Percentiles rank a stretch among this genome's conserved stretches.
phyloP scores from a whole-genome alignment of 257 asterid genomes.

The Leonotis leonurus region DNA sequence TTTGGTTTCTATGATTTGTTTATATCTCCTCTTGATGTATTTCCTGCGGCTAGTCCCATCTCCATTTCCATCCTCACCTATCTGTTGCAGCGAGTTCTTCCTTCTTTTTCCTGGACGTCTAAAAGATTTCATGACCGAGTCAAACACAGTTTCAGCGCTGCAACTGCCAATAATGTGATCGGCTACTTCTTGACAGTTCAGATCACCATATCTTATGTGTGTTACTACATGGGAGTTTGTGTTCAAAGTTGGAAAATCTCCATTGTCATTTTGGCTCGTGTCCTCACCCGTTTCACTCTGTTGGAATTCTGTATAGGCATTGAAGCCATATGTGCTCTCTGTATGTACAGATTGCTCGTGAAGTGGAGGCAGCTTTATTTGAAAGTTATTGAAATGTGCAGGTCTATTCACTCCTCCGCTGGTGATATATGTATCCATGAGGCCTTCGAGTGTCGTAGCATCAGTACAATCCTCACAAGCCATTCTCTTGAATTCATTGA shows the following conservation, averaged over 20 bases:
- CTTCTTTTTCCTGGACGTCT: not conserved
- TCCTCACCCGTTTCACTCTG: constrained; percentile 17
- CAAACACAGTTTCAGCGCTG: constrained; percentile 2
- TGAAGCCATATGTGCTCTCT: not conserved
- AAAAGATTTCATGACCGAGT: constrained; percentile 11
- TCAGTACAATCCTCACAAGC: not conserved
- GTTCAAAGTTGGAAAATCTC: constrained; percentile 6
- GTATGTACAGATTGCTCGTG: not conserved
- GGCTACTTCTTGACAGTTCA: constrained; percentile 23
- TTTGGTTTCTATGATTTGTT: constrained; percentile 30
- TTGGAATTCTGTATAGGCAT: constrained; percentile 13
- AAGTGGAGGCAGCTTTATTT: constrained; percentile 13
- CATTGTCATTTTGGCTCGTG: constrained; percentile 12
- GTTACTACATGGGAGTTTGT: constrained; percentile 8
- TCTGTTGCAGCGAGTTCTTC: not conserved
- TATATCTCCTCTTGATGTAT: constrained; percentile 30
- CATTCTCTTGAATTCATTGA: constrained; percentile 22
- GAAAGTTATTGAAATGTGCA: constrained; percentile 23
- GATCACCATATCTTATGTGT: constrained; percentile 27
- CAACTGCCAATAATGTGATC: constrained; percentile 8
- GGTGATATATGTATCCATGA: constrained; percentile 27
- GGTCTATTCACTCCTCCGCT: constrained; percentile 13
- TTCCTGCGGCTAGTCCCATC: not conserved
- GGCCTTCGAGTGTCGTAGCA: constrained; percentile 19
- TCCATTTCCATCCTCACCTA: not conserved